phyloP scores from a whole-genome alignment of 2,329 filamentous ascomycete genomes.

The Xylaria sp. region DNA sequence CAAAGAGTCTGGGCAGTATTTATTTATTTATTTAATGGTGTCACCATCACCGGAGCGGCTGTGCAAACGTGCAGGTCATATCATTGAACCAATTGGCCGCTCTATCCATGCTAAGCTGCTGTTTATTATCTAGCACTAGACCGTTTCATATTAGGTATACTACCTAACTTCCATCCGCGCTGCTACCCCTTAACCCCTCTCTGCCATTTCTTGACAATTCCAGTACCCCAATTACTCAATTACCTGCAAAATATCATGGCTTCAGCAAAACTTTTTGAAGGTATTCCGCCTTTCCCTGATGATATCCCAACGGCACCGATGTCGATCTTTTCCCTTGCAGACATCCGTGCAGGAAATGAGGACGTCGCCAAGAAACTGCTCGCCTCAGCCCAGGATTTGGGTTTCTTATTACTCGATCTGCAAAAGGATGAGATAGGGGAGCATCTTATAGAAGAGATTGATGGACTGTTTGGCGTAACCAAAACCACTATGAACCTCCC shows the following conservation, averaged over 20 bases:
- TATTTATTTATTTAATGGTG: too few relatives aligned
- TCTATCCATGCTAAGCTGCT: too few relatives aligned
- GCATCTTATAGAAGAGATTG: conserved; percentile 14
- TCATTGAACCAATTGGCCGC: too few relatives aligned
- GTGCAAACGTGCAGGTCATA: too few relatives aligned
- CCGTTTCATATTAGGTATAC: too few relatives aligned
- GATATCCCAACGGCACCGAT: conserved; percentile 23
- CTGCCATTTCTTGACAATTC: too few relatives aligned
- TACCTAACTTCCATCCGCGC: too few relatives aligned
- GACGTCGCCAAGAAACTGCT: not conserved
- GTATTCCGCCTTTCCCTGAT: conserved; percentile 27
- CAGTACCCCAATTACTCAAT: too few relatives aligned
- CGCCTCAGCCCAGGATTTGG: conserved; percentile 14
- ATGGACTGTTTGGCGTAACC: conserved; percentile 17
- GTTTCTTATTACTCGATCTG: conserved; percentile 29
- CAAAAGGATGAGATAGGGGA: conserved; percentile 6
- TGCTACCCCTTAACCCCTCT: too few relatives aligned
- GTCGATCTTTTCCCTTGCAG: conserved; percentile 15
- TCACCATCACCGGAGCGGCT: too few relatives aligned
- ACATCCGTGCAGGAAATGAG: not conserved
- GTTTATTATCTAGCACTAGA: too few relatives aligned
- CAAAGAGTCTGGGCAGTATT: too few relatives aligned
- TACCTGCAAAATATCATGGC: not conserved
- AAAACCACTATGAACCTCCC: conserved; percentile 18
- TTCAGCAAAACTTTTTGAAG: conserved; percentile 4